Base-by-base conservation (phyloP, 2,329 filamentous ascomycete genomes). In the Coleophoma crateriformis region DNA sequence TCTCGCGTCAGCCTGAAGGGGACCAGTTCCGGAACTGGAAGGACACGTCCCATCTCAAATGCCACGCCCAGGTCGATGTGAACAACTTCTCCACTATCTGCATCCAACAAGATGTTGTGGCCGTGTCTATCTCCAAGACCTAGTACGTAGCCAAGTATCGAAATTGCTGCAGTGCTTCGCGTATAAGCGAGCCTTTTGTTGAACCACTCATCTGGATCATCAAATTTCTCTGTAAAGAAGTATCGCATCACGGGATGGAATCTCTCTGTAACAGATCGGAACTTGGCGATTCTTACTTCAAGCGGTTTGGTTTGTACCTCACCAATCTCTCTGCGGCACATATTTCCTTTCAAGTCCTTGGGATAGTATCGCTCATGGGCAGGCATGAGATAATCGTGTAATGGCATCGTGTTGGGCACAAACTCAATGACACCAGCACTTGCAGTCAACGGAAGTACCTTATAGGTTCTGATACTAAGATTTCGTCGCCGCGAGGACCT, bases 11-110 rank as follows among this genome's bases (percentile, higher is more conserved):
- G 73, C 1, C 94, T 84, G 75, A 99, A 99, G 0, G 94, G 95
- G 0, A 99, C 94, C 3, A 96, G 81, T 71, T 99, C 95, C 0
- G 94, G 95, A 1, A 99, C 87, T 0, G 92, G 92, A 0, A 99
- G 73, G n/a, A 99, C 85, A 15, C 94, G 87, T 1, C 95, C 94
- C 62, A 92, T 90, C 69, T 99, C 95, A 64, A 99, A 99, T 0
- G 92, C 92, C 3, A 99, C 90, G 42, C 95, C 94, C 1, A 99
- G 77, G 65, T 99, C 94, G 58, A 99, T 99, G 67, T 99, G 94
- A 2, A 99, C 89, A 0, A 91, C 90, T 68, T 99, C 94, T 11
- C 94, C 94, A 1, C 85, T 95, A 61, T 86, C 85, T 53, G 87
- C 82, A 65, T 99, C 94, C 1, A 99, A 79, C 13, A 99, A 77